Evolutionary conservation across 2,329 filamentous ascomycete genomes (phyloP).

Genomic region (Leptographium lundbergii): DNA sequence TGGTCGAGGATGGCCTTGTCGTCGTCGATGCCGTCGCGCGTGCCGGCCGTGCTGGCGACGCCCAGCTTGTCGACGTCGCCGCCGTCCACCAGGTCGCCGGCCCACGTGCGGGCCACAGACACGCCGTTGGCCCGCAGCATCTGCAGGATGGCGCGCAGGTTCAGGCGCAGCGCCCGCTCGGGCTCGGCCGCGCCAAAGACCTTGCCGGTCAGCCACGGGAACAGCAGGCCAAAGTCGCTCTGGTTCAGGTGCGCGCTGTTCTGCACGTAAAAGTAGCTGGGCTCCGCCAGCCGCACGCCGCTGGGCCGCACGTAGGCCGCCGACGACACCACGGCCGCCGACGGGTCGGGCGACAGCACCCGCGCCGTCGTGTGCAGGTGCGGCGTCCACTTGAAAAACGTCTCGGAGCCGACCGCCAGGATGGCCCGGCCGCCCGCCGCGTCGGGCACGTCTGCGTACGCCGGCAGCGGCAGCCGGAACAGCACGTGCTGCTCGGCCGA

Average conservation of each 20-base stretch:
- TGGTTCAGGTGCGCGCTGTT: constrained; percentile 71
- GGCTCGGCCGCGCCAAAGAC: constrained; percentile 46
- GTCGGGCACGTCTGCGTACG: constrained; percentile 38
- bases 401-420: constrained; percentile 60
- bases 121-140: constrained; percentile 38
- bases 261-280: constrained; percentile 62
- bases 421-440: constrained; percentile 45
- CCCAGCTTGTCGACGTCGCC: constrained; percentile 24
- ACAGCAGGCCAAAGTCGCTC: constrained; percentile 72
- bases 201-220: constrained; percentile 54
- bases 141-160: constrained; percentile 45
- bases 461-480: constrained; percentile 60
- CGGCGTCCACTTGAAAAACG: constrained; percentile 66
- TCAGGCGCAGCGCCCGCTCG: constrained; percentile 45
- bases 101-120: constrained; percentile 35
- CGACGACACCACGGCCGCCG: constrained; percentile 26
- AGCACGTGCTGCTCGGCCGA: constrained; percentile 50
- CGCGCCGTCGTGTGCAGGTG: constrained; percentile 59
- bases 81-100: constrained; percentile 36
- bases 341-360: constrained; percentile 46
- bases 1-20: constrained; percentile 40
- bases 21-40: constrained; percentile 26
- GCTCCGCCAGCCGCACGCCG: constrained; percentile 31
- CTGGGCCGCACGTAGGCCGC: constrained; percentile 29
- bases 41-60: background rate